Base-by-base conservation (phyloP, 2,329 filamentous ascomycete genomes). In the Colletotrichum tamarilloi region DNA sequence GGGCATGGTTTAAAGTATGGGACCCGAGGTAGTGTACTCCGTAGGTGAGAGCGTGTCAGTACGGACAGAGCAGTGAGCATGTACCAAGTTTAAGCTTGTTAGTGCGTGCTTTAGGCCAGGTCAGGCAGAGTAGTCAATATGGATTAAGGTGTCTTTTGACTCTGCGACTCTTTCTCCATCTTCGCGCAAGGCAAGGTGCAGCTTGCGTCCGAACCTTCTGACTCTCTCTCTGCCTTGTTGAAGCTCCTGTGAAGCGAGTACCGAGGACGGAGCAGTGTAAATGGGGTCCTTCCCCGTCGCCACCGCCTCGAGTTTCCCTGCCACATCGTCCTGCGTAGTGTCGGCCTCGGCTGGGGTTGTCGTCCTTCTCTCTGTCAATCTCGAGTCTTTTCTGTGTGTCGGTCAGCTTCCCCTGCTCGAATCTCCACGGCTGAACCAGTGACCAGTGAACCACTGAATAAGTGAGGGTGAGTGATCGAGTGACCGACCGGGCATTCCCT, bases 251-350 rank as follows among this genome's bases (percentile, higher is more conserved):
- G 24, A 24, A 38, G 35, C 32, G 42, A 49, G 42, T 49, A 49
- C 42, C 42, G 19, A 49, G 42, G 2, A 49, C 19, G 42, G 42
- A 49, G 42, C 19, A 49, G 22, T n/a, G 58, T 19, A 46, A 16
- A 63, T 32, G 42, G 60, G n/a, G 60, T 46, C 14, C 2, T 38
- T 30, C 35, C 4, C 42, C 46, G 24, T 71, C 32, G 68, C 68
- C 68, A 62, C 68, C 68, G 62, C 62, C 32, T 71, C 46, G 68
- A 46, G 11, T 28, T 38, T 26, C 58, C 67, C 67, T 68, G 67
- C 19, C 30, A 19, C 9, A 8, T 24, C 19, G 30, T 30, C 46
- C 53, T 30, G n/a, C 28, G 38, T 46, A 32, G 46, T 46, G 46
- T 30, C 28, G 14, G 56, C 2, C 49, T 19, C 22, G 49, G 35